phyloP scores from a whole-genome alignment of 1,139 yeast species.

The Debaryomyces fabryi region DNA sequence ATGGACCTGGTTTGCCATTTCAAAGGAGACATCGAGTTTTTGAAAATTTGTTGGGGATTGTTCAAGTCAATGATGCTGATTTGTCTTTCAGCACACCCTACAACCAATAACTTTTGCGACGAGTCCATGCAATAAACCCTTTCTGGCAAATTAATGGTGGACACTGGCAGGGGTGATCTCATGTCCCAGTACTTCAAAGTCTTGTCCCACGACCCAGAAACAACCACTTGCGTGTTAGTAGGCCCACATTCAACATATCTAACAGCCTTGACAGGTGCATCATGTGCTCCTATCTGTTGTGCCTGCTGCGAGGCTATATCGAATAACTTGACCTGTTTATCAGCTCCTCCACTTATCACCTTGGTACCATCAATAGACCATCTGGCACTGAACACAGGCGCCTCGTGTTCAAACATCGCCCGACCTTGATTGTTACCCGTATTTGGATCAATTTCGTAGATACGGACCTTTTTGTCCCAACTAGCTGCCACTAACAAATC shows the following conservation, averaged over 20 bases:
- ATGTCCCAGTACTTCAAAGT: constrained; percentile 93
- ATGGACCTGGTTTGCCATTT: constrained; percentile 88
- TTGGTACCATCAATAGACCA: constrained; percentile 90
- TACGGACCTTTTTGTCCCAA: constrained; percentile 95
- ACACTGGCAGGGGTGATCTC: constrained; percentile 82
- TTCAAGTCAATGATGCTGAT: constrained; percentile 74
- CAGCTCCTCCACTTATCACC: constrained; percentile 90
- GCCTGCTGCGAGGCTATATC: constrained; percentile 83
- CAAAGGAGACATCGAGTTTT: constrained; percentile 75
- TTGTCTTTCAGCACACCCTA: constrained; percentile 91
- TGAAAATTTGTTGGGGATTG: constrained; percentile 83
- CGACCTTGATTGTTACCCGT: constrained; percentile 79
- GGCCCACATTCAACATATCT: constrained; percentile 85
- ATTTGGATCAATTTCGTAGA: constrained; percentile 78
- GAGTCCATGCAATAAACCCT: constrained; percentile 90
- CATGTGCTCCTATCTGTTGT: constrained; percentile 86
- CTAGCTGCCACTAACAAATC: constrained; percentile 81
- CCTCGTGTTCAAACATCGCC: constrained; percentile 88
- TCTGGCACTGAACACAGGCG: constrained; percentile 78
- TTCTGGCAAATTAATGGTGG: constrained; percentile 84
- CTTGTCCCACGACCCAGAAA: constrained; percentile 96
- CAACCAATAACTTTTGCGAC: constrained; percentile 78
- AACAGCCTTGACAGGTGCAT: constrained; percentile 74
- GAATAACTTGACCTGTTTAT: constrained; percentile 81
- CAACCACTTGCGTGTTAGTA: constrained; percentile 78